Evolutionary conservation across 176 grass and related monocot species (phyloP), one percentile per base, ranked within the genome.

Genomic region (Musa schizocarpa): DNA sequence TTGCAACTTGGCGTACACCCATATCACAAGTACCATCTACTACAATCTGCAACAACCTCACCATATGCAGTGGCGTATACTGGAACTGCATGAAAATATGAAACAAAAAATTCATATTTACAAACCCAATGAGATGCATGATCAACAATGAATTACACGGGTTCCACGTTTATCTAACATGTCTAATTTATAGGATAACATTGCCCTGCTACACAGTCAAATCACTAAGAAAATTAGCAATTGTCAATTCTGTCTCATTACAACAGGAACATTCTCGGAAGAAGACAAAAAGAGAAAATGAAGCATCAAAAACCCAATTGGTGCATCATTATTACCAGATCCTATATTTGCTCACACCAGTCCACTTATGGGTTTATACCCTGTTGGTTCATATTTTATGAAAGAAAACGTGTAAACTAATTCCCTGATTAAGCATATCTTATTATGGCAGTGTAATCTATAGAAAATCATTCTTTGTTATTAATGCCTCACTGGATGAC

Each of bases 31-130:
- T 74, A 70, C 89, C 89, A 88, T 96, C 93, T 50, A 96, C 89
- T 85, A 96, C 83, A 57, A 96, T 96, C 63, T 90, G 93, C 76
- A 96, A 86, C 71, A 96, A 82, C 66, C 89, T 83, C 56, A 96
- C 85, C 74, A 96, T 69, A 88, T 92, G 93, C 1, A 90, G 89
- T 76, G 79, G 89, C 7, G 83, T 85, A 71, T 88, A 88, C 62
- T 96, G 93, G 58, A 92, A 87, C 93, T 96, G 85, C 54, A 88
- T 52, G 71, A 86, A 65, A 76, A 0, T 51, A 70, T 16, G 67
- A 52, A 43, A 43, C 34, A 43, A 43, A 34, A 43, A 43, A 6
- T 6, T 43, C 34, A 43, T 43, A 43, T 50, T 69, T 50, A 9
- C 11, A 51, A 34, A 20, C 13, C 19, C 29, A 70, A 70, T 16